Percentiles rank a stretch among this genome's conserved stretches.
These are phyloP conservation scores for Candida krabiensis DNA, from an alignment of 805 yeast genomes.

Conservation along the genomic window DNA sequence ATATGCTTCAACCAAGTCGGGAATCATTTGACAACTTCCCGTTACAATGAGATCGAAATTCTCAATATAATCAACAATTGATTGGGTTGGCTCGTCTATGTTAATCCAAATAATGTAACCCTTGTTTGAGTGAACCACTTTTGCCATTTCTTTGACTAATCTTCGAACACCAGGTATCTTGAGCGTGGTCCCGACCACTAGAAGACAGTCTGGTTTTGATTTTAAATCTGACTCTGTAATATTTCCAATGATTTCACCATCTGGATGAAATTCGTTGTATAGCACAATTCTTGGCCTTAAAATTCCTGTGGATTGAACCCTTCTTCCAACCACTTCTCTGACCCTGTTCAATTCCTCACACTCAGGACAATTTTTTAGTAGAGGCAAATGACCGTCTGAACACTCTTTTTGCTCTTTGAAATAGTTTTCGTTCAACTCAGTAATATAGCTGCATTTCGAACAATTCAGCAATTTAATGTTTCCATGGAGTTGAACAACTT, in stretches of 20 bases:
- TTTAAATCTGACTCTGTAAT: slow-evolving; percentile 66
- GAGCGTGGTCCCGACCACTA: slow-evolving; percentile 83
- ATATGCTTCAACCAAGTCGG: slow-evolving; percentile 31
- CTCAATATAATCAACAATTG: slow-evolving; percentile 49
- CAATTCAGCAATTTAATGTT: slow-evolving; percentile 72
- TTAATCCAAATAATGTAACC: slow-evolving; percentile 67
- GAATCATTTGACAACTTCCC: slow-evolving; percentile 65
- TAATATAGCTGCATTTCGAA: slow-evolving; percentile 66
- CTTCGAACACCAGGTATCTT: slow-evolving; percentile 75
- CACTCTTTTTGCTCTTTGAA: slow-evolving; percentile 35
- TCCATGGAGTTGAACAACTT: slow-evolving; percentile 82
- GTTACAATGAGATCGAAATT: slow-evolving; percentile 56
- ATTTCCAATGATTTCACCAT: slow-evolving; percentile 82
- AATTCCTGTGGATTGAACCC: slow-evolving; percentile 60
- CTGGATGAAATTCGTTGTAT: slow-evolving; percentile 80
- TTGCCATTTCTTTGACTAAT: slow-evolving; percentile 59
- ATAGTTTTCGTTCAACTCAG: slow-evolving; percentile 51
- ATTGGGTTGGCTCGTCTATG: slow-evolving; percentile 52
- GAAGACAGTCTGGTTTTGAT: slow-evolving; percentile 69
- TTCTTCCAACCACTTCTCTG: slow-evolving; percentile 61
- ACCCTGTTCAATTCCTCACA: slow-evolving; percentile 60
- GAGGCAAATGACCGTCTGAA: slow-evolving; percentile 43
- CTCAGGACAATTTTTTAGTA: slow-evolving; percentile 54
- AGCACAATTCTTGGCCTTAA: slow-evolving; percentile 66
- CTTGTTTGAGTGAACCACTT: slow-evolving; percentile 52